Base-by-base conservation (phyloP, 192 early-diverging fungal species). In the Pilobolus umbonatus region DNA sequence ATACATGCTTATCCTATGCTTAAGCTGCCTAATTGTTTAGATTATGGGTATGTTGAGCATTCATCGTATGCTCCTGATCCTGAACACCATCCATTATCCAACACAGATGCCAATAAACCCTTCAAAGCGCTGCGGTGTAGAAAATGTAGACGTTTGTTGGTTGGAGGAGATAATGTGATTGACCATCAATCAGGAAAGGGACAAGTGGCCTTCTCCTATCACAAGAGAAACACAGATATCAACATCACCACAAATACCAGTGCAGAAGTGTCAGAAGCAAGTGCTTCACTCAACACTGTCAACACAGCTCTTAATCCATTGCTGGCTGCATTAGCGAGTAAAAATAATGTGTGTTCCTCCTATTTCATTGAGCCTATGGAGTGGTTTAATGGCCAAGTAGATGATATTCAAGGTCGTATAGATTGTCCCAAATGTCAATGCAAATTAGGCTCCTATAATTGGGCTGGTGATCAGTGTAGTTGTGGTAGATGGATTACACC, bases 351-450 rank as follows among this genome's bases (percentile, higher is more conserved):
- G 25, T 93, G 91, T 66, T 83, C 84, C 10, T 85, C 85, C 12
- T 83, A 86, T 62, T 93, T 92, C 77, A 76, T 93, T 40, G 91
- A 93, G 64, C 86, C 87, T 12, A 82, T 88, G 75, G 84, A 87
- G 57, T 93, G 91, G 91, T 89, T 93, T 65, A 67, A 78, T n/a
- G 79, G 75, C 22, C 49, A 80, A 15, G 50, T 69, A 9, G 74
- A 84, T 39, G 58, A 71, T 24, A 30, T 89, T 3, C 80, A 88
- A 29, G 88, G 85, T 53, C 80, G 82, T 51, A 83, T 93, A 24
- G 64, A 75, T 25, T 93, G 91, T 52, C 89, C 88, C 11, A 89
- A 88, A 65, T 93, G 91, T 55, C 67, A 78, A 28, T 74, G 85
- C 24, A 93, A 93, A 64, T 69, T 93, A 39, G 91, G 91, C 0